Evolutionary conservation across 805 yeast genomes (phyloP), one percentile per base, ranked within the genome.

Genomic region (Candida endomychidarum): DNA sequence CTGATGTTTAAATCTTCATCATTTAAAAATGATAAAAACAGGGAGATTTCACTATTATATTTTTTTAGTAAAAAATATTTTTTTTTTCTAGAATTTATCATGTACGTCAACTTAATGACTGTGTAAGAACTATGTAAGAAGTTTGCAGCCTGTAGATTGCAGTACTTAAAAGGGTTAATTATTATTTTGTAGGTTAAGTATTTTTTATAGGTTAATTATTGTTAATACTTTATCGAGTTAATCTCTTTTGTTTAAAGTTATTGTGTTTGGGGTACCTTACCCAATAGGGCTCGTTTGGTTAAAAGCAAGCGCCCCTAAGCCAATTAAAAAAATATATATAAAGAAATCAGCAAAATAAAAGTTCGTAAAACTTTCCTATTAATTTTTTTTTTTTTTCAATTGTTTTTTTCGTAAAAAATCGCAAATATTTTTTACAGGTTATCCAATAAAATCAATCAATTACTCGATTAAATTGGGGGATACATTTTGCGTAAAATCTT

Each of bases 11-110:
- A 32, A 31, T 31, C 17, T 31, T 31, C 34, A 31, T 31, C 24
- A 31, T 21, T 31, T 8, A 31, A 21, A 14, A 21, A n/a, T 5
- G 8, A 20, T 25, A 11, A 15, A 32, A 32, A 19, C 35, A 21
- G 35, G 35, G 35, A 32, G 26, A 21, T 32, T 21, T 20, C 16
- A 22, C 19, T 32, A 32, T 32, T 32, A 32, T 32, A 32, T 32
- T 21, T 32, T 32, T 21, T 32, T 32, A 10, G 8, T 20, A 21
- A 32, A 32, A 32, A 32, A 32, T 32, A 21, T 32, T 5, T 32
- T 32, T 32, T 29, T 32, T 32, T 32, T 29, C 23, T 15, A 32
- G 26, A 20, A 18, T 14, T 32, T 32, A n/a, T 32, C 23, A 32
- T 26, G 35, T 21, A 32, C 26, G 19, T 19, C n/a, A 16, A 3